These are phyloP conservation scores for Leccinum subtestaceum DNA, from an alignment of 768 basidiomycete species.

Conservation along the genomic window DNA sequence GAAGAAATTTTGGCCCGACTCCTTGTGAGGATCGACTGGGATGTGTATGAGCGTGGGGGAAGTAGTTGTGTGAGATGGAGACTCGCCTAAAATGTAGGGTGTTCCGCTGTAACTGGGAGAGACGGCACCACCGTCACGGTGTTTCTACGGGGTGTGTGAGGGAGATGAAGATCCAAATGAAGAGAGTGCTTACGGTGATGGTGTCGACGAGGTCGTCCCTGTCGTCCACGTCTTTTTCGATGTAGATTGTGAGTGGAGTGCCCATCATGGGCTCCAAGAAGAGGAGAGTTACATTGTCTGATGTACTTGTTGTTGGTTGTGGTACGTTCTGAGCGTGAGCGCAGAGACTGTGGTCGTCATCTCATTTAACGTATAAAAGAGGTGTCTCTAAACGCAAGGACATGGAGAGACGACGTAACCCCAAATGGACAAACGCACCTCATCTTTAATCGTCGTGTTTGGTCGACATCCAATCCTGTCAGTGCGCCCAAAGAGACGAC, in stretches of 20 bases:
- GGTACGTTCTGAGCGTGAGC: slow-evolving; percentile 33
- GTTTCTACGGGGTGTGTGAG: slow-evolving; percentile 46
- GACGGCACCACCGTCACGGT: slow-evolving; percentile 74
- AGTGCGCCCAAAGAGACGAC: too few relatives aligned
- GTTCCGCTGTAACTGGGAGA: slow-evolving; percentile 77
- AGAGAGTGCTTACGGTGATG: slow-evolving; percentile 53
- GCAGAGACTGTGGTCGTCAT: too few relatives aligned
- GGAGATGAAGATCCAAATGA: slow-evolving; percentile 5
- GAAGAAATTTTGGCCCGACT: slow-evolving; percentile 78
- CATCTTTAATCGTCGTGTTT: too few relatives aligned
- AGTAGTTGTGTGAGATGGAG: slow-evolving; percentile 5
- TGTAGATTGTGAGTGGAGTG: slow-evolving; percentile 66
- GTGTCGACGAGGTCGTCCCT: slow-evolving; percentile 60
- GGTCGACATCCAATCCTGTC: too few relatives aligned
- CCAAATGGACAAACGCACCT: too few relatives aligned
- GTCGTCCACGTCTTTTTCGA: slow-evolving; percentile 79
- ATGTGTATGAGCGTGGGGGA: slow-evolving; percentile 4
- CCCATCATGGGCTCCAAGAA: slow-evolving; percentile 86
- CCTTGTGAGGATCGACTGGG: slow-evolving; percentile 73
- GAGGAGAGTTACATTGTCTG: slow-evolving; percentile 37
- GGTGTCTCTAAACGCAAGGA: too few relatives aligned
- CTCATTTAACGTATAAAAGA: too few relatives aligned
- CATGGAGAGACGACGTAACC: too few relatives aligned
- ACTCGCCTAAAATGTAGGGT: slow-evolving; percentile 74
- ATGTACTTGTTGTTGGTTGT: too few relatives aligned